Base-by-base conservation (phyloP, 1,284 basidiomycete species). In the Ceratobasidium sp. region DNA sequence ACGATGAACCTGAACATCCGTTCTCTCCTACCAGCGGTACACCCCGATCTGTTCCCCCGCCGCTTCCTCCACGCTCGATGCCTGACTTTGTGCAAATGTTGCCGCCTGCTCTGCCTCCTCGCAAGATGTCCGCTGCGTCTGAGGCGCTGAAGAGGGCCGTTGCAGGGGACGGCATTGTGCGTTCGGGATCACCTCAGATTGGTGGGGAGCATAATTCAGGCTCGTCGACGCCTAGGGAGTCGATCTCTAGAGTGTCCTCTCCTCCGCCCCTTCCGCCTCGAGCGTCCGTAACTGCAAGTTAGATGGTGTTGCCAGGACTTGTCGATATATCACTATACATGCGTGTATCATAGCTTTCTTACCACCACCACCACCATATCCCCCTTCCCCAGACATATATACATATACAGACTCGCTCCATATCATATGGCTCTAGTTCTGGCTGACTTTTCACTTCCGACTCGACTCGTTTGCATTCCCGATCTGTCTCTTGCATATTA, bases 241-340 rank as follows among this genome's bases (percentile, higher is more conserved):
- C 41, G 30, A 23, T 44, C 5, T 52, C 38, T n/a, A 26, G 66
- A 57, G 41, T 43, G 18, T 26, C 54, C 21, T 69, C 66, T 18
- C 66, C 66, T 43, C 66, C 66, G 43, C 66, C 66, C 38, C 52
- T 69, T 1, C 66, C 66, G 21, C 66, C 66, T 16, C 66, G 66
- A 21, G 54, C 66, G 28, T 35, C 66, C 38, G 66, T 57, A n/a
- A 44, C 52, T 14, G 54, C 66, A 7, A 54, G 66, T n/a, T 69
- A 58, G 46, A 46, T 38, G 35, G 35, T 5, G 35, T 38, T 11
- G 23, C 35, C 35, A 58, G 30, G 14, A 21, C 43, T 11, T 41
- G 1, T 26, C 32, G n/a, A 41, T 14, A 28, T 18, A 32, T 26
- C 7, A 14, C 23, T 26, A 30, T 54, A 66, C n/a, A 66, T 32